Evolutionary conservation across 352 stramenopile species (phyloP).

Genomic region (Globisporangium splendens): DNA sequence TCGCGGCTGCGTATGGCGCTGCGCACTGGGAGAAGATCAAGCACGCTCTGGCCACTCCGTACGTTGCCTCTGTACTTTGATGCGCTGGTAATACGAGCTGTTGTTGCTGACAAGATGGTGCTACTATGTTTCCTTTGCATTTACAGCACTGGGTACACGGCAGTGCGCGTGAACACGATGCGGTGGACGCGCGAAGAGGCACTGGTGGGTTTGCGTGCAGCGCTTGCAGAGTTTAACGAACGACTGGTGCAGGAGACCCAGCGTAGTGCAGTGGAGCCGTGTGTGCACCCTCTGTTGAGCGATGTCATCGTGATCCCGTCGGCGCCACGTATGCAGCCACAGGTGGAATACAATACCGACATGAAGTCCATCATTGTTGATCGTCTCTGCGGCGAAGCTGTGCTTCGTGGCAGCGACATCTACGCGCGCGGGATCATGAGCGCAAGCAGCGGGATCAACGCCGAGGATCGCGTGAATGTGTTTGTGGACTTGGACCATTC

Average conservation of each 20-base stretch:
- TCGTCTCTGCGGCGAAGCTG: conserved; percentile 90
- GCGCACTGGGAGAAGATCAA: conserved; percentile 75
- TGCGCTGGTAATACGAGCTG: too few species aligned
- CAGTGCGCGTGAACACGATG: conserved; percentile 78
- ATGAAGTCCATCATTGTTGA: conserved; percentile 85
- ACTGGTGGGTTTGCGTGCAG: conserved; percentile 32
- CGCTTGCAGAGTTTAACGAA: conserved; percentile 56
- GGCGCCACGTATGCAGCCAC: conserved; percentile 27
- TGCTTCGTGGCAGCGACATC: conserved; percentile 92
- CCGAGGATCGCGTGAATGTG: conserved; percentile 76
- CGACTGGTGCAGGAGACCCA: conserved; percentile 34
- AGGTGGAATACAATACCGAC: conserved; percentile 19
- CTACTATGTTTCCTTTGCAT: conserved; percentile 5
- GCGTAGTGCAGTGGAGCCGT: conserved; percentile 32
- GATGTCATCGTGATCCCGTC: conserved; percentile 77
- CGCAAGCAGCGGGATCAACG: conserved; percentile 80
- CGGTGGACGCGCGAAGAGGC: conserved; percentile 53
- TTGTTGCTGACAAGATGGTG: not conserved
- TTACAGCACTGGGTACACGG: conserved; percentile 62
- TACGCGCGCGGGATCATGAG: conserved; percentile 91
- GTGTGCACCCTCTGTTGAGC: conserved; percentile 32
- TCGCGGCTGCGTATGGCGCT: conserved; percentile 53
- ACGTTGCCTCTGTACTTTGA: too few species aligned
- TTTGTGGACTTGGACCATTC: conserved; percentile 83
- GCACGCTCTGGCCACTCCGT: conserved; percentile 58